Conservation (phyloP, 2,329 filamentous ascomycete species). For the Corynespora cassiicola region DNA sequence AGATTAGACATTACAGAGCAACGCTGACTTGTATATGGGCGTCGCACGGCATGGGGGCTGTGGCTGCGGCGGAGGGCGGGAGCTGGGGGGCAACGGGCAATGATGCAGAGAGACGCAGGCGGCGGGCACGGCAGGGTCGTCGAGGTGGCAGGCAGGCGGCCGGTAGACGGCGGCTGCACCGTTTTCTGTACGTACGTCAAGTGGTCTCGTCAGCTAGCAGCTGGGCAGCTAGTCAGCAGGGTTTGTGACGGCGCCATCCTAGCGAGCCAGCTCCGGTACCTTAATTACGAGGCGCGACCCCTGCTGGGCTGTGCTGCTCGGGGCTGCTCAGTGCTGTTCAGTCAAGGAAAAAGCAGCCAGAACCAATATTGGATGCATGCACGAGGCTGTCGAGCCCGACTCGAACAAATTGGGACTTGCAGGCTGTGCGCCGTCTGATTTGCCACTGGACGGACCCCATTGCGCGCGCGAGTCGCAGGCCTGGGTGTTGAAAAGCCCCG, state of each 20-base stretch:
- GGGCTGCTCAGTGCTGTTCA: background rate
- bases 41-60: slow-evolving; percentile 8
- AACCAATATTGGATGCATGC: slow-evolving; percentile 1
- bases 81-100: slow-evolving; percentile 8
- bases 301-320: slow-evolving; percentile 8
- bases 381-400: too few species aligned
- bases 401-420: too few species aligned
- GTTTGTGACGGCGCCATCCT: slow-evolving; percentile 16
- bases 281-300: slow-evolving; percentile 24
- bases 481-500: background rate
- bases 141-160: slow-evolving; percentile 5
- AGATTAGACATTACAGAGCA: slow-evolving; percentile 6
- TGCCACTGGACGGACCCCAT: too few species aligned
- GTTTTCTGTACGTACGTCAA: slow-evolving; percentile 32
- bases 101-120: slow-evolving; percentile 6
- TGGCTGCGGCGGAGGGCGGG: slow-evolving; percentile 5
- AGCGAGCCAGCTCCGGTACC: slow-evolving; percentile 21
- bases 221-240: slow-evolving; percentile 9
- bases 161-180: slow-evolving; percentile 30
- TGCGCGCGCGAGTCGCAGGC: background rate
- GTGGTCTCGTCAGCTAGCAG: slow-evolving; percentile 14
- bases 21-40: background rate
- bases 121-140: slow-evolving; percentile 7
- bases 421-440: too few species aligned
- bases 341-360: background rate